These are phyloP conservation scores for Apiotrichum siamense DNA, from an alignment of 1,284 basidiomycete species.

Conservation along the genomic window DNA sequence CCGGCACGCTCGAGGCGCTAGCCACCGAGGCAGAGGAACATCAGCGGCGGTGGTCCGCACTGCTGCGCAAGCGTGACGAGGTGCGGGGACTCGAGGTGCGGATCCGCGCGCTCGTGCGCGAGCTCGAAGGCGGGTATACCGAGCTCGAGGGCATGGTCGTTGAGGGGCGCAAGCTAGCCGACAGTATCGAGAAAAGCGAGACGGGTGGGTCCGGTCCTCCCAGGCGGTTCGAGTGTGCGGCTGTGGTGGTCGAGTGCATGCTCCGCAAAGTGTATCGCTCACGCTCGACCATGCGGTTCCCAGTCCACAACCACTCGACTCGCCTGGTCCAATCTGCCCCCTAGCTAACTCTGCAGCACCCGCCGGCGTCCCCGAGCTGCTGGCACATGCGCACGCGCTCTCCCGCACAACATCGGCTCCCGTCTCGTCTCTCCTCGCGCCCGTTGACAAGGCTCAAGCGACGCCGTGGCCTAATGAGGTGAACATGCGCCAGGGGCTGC, in stretches of 20 bases:
- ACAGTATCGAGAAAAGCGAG: conserved; percentile 28
- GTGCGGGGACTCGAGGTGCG: conserved; percentile 27
- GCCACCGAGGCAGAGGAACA: conserved; percentile 25
- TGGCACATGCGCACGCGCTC: conserved; percentile 35
- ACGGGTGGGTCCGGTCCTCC: conserved; percentile 21
- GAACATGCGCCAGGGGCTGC: conserved; percentile 37
- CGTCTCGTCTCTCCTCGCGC: conserved; percentile 23
- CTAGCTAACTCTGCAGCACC: conserved; percentile 22
- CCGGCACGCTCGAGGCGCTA: conserved; percentile 22
- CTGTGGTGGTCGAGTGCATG: no score
- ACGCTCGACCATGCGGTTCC: no score
- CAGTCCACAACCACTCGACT: no score
- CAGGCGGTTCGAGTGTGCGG: no score
- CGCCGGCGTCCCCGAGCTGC: conserved; percentile 21
- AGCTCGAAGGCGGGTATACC: conserved; percentile 24
- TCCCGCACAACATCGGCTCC: conserved; percentile 36
- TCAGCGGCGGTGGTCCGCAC: conserved; percentile 24
- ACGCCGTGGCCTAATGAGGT: conserved; percentile 41
- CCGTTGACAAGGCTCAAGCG: conserved; percentile 26
- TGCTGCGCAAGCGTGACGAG: conserved; percentile 23
- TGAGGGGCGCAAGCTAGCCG: conserved; percentile 18
- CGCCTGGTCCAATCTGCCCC: not conserved
- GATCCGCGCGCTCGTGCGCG: conserved; percentile 20
- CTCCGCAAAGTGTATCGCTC: no score
- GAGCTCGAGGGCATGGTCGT: conserved; percentile 33